Percentiles rank a stretch among this genome's conserved stretches.
These are phyloP conservation scores for Phytophthora fragariae DNA, from an alignment of 352 stramenopile genomes.

Conservation along the genomic window DNA sequence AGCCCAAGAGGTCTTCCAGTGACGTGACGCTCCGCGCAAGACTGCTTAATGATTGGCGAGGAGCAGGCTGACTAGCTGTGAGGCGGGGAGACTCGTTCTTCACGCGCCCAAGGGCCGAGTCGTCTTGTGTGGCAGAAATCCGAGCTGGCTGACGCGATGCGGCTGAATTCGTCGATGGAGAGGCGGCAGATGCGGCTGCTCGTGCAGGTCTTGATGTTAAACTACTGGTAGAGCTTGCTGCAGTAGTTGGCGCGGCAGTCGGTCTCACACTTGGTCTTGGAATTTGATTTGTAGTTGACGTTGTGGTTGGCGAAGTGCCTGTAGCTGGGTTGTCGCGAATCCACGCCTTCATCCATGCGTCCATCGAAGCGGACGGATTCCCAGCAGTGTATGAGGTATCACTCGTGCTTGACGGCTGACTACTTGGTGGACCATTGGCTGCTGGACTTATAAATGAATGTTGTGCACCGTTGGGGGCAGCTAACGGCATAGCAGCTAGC, in stretches of 20 bases:
- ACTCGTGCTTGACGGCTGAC: constrained; percentile 6
- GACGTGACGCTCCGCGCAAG: constrained; percentile 21
- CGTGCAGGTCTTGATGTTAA: neutral
- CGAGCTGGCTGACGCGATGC: neutral
- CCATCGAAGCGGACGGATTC: neutral
- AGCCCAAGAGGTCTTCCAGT: constrained; percentile 23
- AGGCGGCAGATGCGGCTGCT: neutral
- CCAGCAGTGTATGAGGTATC: neutral
- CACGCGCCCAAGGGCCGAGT: neutral
- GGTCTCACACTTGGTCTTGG: neutral
- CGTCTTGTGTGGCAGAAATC: constrained; percentile 27
- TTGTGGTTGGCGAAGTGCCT: neutral
- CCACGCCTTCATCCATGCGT: constrained; percentile 7
- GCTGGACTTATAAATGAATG: constrained; percentile 6
- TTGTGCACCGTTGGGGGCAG: neutral
- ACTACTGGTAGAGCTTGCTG: neutral
- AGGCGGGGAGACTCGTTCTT: constrained; percentile 9
- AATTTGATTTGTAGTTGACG: neutral
- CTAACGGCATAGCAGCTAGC: neutral
- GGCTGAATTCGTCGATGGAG: neutral
- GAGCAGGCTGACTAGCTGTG: constrained; percentile 21
- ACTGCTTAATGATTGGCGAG: constrained; percentile 19
- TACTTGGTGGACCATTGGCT: neutral
- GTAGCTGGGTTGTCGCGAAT: neutral
- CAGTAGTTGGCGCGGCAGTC: neutral